Percentiles rank a stretch among this genome's conserved stretches.
phyloP scores from a whole-genome alignment of 1,284 basidiomycete species.

The Baeospora myosura region DNA sequence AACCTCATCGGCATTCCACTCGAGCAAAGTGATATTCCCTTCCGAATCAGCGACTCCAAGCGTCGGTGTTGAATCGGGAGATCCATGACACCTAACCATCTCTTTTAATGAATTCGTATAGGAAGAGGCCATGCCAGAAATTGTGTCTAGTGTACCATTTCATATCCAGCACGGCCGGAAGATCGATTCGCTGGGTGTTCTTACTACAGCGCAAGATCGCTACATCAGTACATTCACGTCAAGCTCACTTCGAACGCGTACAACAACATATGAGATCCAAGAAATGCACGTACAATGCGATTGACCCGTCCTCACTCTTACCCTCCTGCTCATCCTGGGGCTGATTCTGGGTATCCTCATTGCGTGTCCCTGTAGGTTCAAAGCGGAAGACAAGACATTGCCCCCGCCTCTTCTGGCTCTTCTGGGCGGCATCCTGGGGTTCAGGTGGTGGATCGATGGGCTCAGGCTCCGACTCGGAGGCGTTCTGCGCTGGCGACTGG shows the following conservation, averaged over 20 bases:
- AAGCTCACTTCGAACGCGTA: neutral
- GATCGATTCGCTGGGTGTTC: slow-evolving; percentile 61
- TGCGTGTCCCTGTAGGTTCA: slow-evolving; percentile 19
- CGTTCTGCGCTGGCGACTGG: no score
- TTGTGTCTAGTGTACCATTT: no score
- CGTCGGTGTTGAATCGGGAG: slow-evolving; percentile 32
- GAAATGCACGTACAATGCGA: no score
- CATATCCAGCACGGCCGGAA: slow-evolving; percentile 85
- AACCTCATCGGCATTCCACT: slow-evolving; percentile 48
- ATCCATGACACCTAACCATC: slow-evolving; percentile 51
- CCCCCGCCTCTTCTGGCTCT: slow-evolving; percentile 41
- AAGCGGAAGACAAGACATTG: slow-evolving; percentile 66
- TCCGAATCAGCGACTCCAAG: slow-evolving; percentile 80
- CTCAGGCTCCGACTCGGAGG: no score
- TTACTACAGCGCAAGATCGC: slow-evolving; percentile 35
- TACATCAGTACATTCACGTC: neutral
- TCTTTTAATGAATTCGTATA: neutral
- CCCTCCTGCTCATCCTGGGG: no score
- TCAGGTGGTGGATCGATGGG: no score
- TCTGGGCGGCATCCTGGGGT: slow-evolving; percentile 13
- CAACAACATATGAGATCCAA: slow-evolving; percentile 16
- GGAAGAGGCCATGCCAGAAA: neutral
- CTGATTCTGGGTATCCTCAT: no score
- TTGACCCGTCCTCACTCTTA: no score
- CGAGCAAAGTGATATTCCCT: slow-evolving; percentile 62